phyloP scores from a whole-genome alignment of 257 asterid genomes.

The Nicotiana otophora region DNA sequence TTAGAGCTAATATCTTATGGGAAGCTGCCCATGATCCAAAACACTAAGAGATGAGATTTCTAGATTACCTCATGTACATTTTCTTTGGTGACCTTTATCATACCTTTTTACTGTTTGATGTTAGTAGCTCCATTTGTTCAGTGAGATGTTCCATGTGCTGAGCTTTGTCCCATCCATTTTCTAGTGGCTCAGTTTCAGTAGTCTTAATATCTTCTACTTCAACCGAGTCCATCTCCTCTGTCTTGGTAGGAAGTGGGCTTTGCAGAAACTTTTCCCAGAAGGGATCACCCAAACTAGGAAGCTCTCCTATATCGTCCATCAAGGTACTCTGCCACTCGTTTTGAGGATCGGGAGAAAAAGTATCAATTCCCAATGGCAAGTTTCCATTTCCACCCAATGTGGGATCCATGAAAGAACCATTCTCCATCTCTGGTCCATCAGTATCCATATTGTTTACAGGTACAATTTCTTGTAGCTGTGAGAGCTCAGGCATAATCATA shows the following conservation, averaged over 20 bases:
- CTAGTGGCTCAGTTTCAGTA: conserved; percentile 27
- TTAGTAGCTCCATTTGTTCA: conserved; percentile 75
- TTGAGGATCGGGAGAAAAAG: conserved; percentile 34
- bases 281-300: conserved; percentile 61
- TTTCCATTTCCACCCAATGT: conserved; percentile 25
- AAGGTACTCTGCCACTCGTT: conserved; percentile 56
- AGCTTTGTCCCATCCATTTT: conserved; percentile 51
- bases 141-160: conserved; percentile 64
- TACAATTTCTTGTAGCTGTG: conserved; percentile 32
- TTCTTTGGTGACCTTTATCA: conserved; percentile 7
- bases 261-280: conserved; percentile 78
- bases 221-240: conserved; percentile 21
- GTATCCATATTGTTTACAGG: conserved; percentile 33
- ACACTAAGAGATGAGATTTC: neutral
- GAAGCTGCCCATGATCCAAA: neutral
- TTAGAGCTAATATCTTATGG: neutral
- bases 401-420: conserved; percentile 31
- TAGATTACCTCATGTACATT: neutral
- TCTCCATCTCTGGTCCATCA: conserved; percentile 32
- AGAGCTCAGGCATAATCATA: conserved; percentile 34
- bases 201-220: conserved; percentile 36
- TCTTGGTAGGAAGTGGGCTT: conserved; percentile 39
- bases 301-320: conserved; percentile 58
- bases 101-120: conserved; percentile 43
- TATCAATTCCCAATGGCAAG: conserved; percentile 37